These are phyloP conservation scores for Elaeis oleifera DNA, from an alignment of 202 grass and related monocot species.

Conservation along the genomic window DNA sequence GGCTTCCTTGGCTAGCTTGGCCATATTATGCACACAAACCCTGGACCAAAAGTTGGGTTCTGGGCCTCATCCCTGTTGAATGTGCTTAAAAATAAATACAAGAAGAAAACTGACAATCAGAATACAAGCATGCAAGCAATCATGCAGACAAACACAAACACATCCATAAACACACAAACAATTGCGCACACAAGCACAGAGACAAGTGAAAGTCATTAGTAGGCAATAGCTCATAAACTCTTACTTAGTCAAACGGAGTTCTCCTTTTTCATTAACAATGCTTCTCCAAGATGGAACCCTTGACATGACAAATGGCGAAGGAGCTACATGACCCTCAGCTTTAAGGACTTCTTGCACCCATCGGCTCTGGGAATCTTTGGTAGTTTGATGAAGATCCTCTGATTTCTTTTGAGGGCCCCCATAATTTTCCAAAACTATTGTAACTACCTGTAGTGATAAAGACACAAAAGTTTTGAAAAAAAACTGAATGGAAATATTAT, in stretches of 20 bases:
- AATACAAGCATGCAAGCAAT: too few species aligned
- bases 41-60: conserved; percentile 86
- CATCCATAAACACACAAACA: too few species aligned
- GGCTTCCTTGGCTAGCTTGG: conserved; percentile 74
- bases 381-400: conserved; percentile 22
- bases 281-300: conserved; percentile 55
- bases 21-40: conserved; percentile 93
- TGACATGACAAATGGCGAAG: conserved; percentile 46
- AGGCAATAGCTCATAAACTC: neutral
- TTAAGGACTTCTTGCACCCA: conserved; percentile 51
- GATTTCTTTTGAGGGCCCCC: conserved; percentile 22
- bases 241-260: conserved; percentile 62
- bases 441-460: conserved; percentile 50
- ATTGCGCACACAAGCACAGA: too few species aligned
- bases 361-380: conserved; percentile 24
- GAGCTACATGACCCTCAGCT: conserved; percentile 41
- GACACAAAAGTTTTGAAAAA: too few species aligned
- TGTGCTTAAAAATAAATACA: too few species aligned
- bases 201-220: too few species aligned
- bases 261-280: conserved; percentile 65
- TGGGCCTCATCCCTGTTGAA: conserved; percentile 66
- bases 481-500: too few species aligned
- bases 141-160: too few species aligned
- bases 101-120: too few species aligned
- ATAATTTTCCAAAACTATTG: conserved; percentile 85